These are phyloP conservation scores for Albifimbria verrucaria DNA, from an alignment of 2,329 filamentous ascomycete species.

Conservation along the genomic window DNA sequence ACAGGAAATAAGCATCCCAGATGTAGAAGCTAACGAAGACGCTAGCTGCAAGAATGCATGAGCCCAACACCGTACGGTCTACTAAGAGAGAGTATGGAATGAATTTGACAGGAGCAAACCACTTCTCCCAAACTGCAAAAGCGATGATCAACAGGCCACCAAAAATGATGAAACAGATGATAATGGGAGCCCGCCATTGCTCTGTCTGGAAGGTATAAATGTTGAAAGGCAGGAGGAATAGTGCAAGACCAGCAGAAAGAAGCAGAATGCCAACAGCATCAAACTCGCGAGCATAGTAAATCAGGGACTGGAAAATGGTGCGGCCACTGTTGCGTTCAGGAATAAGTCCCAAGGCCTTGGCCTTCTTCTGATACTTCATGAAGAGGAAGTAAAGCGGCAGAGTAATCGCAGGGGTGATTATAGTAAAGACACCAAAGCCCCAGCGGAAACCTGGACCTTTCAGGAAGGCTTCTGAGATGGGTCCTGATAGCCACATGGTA, in stretches of 20 bases:
- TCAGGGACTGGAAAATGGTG: conserved; percentile 20
- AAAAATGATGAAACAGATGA: conserved; percentile 42
- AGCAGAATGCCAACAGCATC: conserved; percentile 50
- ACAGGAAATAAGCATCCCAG: conserved; percentile 45
- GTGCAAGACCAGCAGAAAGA: conserved; percentile 49
- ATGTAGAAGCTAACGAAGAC: conserved; percentile 35
- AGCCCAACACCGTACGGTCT: conserved; percentile 43
- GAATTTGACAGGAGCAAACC: conserved; percentile 50
- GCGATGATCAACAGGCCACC: conserved; percentile 40
- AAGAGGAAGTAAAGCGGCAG: conserved; percentile 20
- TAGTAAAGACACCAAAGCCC: conserved; percentile 53
- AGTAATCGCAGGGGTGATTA: conserved; percentile 48
- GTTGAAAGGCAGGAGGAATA: conserved; percentile 50
- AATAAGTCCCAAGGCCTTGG: conserved; percentile 14
- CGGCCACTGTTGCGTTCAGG: conserved; percentile 25
- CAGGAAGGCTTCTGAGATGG: conserved; percentile 21
- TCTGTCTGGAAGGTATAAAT: conserved; percentile 26
- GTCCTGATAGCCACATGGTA: conserved; percentile 28
- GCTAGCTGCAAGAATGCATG: conserved; percentile 32
- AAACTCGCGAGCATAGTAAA: not conserved
- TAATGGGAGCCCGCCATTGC: conserved; percentile 34
- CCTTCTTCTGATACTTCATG: conserved; percentile 16
- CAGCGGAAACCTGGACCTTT: conserved; percentile 23
- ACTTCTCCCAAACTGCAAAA: conserved; percentile 54
- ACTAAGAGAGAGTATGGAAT: conserved; percentile 47